Percentiles rank a stretch among this genome's conserved stretches.
These are phyloP conservation scores for Paradendryphiella salina DNA, from an alignment of 2,329 filamentous ascomycete species.

Conservation along the genomic window DNA sequence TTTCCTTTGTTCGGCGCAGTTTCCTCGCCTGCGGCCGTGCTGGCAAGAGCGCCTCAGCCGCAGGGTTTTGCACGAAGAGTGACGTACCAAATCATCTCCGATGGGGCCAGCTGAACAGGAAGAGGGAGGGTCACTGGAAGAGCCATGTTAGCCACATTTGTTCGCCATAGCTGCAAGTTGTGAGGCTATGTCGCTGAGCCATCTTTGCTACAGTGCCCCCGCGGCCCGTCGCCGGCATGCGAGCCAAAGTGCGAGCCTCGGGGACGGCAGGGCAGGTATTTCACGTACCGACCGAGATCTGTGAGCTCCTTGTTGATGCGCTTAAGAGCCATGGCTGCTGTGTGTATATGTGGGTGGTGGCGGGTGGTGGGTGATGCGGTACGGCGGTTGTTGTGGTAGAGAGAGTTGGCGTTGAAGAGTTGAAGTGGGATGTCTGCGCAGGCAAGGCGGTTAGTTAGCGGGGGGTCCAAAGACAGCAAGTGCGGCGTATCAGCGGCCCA, in stretches of 20 bases:
- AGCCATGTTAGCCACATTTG: slow-evolving; percentile 39
- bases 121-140: slow-evolving; percentile 86
- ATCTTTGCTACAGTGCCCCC: slow-evolving; percentile 34
- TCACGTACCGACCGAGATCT: slow-evolving; percentile 77
- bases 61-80: slow-evolving; percentile 29
- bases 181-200: slow-evolving; percentile 16
- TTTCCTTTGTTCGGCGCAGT: slow-evolving; percentile 18
- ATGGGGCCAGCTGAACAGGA: slow-evolving; percentile 97
- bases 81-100: slow-evolving; percentile 94
- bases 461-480: slow-evolving; percentile 35
- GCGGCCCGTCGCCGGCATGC: slow-evolving; percentile 44
- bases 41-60: slow-evolving; percentile 38
- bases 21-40: slow-evolving; percentile 11
- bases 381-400: slow-evolving; percentile 18
- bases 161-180: slow-evolving; percentile 6
- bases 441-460: slow-evolving; percentile 38
- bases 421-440: slow-evolving; percentile 42
- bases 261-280: slow-evolving; percentile 20
- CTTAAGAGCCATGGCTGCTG: slow-evolving; percentile 75
- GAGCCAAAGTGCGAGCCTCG: slow-evolving; percentile 39
- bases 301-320: slow-evolving; percentile 93
- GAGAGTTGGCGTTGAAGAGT: slow-evolving; percentile 40
- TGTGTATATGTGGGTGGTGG: slow-evolving; percentile 26
- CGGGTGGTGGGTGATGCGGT: slow-evolving; percentile 18
- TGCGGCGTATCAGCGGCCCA: slow-evolving; percentile 42